Evolutionary conservation across 768 basidiomycete genomes (phyloP), one percentile per base, ranked within the genome.

Genomic region (Hysterangium stoloniferum): DNA sequence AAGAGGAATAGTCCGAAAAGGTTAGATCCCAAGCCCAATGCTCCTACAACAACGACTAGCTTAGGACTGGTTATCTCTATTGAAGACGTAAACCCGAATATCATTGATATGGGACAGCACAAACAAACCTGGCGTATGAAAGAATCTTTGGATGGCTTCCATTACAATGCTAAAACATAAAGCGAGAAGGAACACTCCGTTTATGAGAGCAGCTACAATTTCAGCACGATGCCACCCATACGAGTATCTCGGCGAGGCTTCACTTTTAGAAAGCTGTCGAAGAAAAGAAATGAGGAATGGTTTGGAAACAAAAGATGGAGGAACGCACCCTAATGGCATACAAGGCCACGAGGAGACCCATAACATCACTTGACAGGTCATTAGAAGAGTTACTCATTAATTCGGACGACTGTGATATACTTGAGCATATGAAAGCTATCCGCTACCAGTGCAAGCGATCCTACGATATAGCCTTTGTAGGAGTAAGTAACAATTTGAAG

Each of bases 171-270:
- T 92, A 68, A 98, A 93, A 68, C 96, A 99, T 0, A 98, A 78
- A 0, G 96, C 96, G 36, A 97, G 76, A 5, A 99, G 78, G 71
- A 98, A 98, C 49, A 98, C 92, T 45, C 96, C 96, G 60, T 99
- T 99, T 57, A 98, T 70, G 38, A 98, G 74, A 0, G 96, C 96
- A 19, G 93, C 94, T 6, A 97, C 77, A 54, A 96, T 94, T 63
- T 96, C 94, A 15, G 96, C 96, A 55, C 96, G 77, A 66, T 98
- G 94, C 95, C 94, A 98, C n/a, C 94, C 95, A 64, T 98, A 98
- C 4, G 95, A 92, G 66, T 96, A 96, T 44, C 82, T 78, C 25
- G 85, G 77, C 6, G 66, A 85, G 79, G 28, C 68, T 69, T 25
- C 78, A 67, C 27, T 70, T 76, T 49, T 73, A 72, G 86, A 80